Percentiles rank a stretch among this genome's conserved stretches.
phyloP scores from a whole-genome alignment of 257 asterid species.

The Osmanthus fragrans region DNA sequence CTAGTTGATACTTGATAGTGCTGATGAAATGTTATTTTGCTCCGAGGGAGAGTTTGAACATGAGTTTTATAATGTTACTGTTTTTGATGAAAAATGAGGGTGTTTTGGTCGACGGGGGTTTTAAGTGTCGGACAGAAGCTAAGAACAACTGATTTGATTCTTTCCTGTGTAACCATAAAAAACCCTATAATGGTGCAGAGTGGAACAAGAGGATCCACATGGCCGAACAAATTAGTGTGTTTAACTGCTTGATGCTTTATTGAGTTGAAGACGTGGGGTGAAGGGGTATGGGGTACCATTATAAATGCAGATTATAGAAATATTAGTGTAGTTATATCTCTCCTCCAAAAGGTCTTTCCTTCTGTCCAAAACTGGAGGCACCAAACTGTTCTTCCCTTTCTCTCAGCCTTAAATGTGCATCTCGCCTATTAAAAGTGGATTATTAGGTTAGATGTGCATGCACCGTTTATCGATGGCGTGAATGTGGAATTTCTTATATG shows the following conservation, averaged over 20 bases:
- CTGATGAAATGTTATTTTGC: background rate
- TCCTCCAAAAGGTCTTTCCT: background rate
- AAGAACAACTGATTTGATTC: background rate
- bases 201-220: background rate
- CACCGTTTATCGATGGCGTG: background rate
- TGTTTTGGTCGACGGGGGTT: background rate
- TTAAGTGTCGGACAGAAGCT: background rate
- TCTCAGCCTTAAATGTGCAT: background rate
- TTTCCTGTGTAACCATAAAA: background rate
- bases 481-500: background rate
- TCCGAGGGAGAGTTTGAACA: background rate
- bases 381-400: background rate
- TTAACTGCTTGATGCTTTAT: background rate
- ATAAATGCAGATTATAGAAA: background rate
- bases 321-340: background rate
- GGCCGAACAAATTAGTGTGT: background rate
- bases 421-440: background rate
- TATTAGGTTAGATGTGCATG: background rate
- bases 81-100: background rate
- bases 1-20: background rate
- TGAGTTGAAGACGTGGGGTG: background rate
- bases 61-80: background rate
- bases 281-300: background rate
- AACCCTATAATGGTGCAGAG: background rate
- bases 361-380: background rate